Evolutionary conservation across 2,329 filamentous ascomycete genomes (phyloP).

Genomic region (Macrophomina phaseolina): DNA sequence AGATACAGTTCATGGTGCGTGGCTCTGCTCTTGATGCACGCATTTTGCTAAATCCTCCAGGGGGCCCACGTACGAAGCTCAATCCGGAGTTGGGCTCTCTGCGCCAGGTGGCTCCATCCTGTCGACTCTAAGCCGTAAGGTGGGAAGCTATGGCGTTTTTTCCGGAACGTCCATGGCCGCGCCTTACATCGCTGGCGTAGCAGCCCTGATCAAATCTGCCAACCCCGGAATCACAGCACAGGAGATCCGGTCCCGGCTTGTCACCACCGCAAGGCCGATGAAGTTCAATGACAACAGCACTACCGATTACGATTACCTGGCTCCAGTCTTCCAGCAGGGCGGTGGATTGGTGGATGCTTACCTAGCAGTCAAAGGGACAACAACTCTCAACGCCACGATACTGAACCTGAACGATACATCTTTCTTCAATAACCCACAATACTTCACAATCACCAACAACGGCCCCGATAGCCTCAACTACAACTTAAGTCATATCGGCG

Average conservation of each 20-base stretch:
- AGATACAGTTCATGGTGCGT: background rate
- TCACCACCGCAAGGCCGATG: background rate
- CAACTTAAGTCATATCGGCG: background rate
- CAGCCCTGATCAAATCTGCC: background rate
- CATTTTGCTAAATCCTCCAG: background rate
- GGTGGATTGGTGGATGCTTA: background rate
- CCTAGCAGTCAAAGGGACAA: background rate
- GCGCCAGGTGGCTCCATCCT: background rate
- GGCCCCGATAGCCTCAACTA: background rate
- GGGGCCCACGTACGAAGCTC: background rate
- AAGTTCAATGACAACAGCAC: conserved; percentile 6
- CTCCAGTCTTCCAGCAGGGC: background rate
- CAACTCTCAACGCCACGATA: background rate
- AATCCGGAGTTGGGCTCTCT: background rate
- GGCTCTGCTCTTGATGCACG: background rate
- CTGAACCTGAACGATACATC: background rate
- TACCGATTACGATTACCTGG: background rate
- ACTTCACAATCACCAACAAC: conserved; percentile 7
- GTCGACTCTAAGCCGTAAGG: background rate
- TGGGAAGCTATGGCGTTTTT: background rate
- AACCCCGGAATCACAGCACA: background rate
- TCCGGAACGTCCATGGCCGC: background rate
- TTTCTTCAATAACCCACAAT: background rate
- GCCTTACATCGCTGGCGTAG: conserved; percentile 3
- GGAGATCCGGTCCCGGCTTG: background rate